Percentiles rank a stretch among this genome's conserved stretches.
These are phyloP conservation scores for Chamaenerion angustifolium DNA, from an alignment of 345 rosid species.

Conservation along the genomic window DNA sequence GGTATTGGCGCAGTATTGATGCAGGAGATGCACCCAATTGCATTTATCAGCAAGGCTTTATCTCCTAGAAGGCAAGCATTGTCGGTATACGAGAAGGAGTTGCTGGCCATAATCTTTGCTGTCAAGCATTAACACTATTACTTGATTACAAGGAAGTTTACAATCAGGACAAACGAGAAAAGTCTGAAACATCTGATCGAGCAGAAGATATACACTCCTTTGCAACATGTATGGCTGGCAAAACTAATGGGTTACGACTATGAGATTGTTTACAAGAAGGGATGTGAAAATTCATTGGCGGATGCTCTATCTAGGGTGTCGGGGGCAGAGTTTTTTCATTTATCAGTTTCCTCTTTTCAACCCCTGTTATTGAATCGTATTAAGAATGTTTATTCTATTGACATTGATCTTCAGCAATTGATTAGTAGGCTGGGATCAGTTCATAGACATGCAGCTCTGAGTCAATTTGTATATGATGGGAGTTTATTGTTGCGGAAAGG, in stretches of 20 bases:
- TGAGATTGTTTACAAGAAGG: neutral
- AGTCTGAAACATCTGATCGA: neutral
- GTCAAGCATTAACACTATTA: no score
- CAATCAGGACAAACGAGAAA: no score
- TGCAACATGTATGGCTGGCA: neutral
- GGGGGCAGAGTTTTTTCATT: no score
- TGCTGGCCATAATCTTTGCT: no score
- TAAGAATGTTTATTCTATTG: no score
- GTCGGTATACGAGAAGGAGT: neutral
- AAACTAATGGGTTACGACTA: conserved; percentile 1
- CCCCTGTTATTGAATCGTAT: neutral
- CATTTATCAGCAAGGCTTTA: neutral
- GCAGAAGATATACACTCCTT: neutral
- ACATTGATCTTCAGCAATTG: no score
- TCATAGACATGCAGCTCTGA: no score
- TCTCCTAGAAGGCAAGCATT: neutral
- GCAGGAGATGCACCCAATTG: neutral
- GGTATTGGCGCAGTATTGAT: neutral
- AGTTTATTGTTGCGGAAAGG: no score
- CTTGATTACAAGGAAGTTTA: no score
- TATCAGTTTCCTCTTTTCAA: neutral
- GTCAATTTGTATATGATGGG: no score
- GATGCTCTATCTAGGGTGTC: neutral
- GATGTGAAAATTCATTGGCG: neutral
- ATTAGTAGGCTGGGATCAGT: no score